Conservation (phyloP, 768 basidiomycete species). For the Boletus rubropictus region DNA sequence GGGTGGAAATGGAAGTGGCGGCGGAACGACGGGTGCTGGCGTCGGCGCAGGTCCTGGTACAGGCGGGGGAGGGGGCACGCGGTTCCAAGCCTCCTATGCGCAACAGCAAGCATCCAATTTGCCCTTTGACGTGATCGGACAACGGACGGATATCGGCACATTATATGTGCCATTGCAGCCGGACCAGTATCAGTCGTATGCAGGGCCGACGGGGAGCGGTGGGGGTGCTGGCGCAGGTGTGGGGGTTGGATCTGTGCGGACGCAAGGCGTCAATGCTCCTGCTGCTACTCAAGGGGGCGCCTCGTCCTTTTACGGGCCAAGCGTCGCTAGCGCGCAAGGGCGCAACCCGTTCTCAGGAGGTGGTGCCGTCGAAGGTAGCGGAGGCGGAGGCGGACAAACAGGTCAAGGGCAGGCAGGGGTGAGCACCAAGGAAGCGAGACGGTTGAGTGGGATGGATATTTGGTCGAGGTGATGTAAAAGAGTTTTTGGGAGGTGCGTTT, state of each 20-base stretch:
- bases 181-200: slow-evolving; percentile 64
- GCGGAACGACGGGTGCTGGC: background rate
- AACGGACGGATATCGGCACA: slow-evolving; percentile 58
- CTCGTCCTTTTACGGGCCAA: slow-evolving; percentile 62
- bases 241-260: slow-evolving; percentile 27
- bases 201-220: slow-evolving; percentile 29
- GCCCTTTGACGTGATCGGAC: slow-evolving; percentile 57
- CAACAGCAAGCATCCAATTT: slow-evolving; percentile 37
- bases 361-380: slow-evolving; percentile 26
- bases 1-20: background rate
- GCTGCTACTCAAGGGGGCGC: slow-evolving; percentile 21
- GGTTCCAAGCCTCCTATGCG: slow-evolving; percentile 55
- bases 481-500: background rate
- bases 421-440: slow-evolving; percentile 50
- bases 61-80: slow-evolving; percentile 29
- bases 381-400: slow-evolving; percentile 26
- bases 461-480: slow-evolving; percentile 59
- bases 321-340: slow-evolving; percentile 45
- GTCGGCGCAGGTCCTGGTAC: background rate
- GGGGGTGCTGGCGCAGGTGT: slow-evolving; percentile 12
- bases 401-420: slow-evolving; percentile 27
- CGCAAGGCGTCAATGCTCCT: slow-evolving; percentile 37
- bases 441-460: slow-evolving; percentile 61
- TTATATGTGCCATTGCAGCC: slow-evolving; percentile 82
- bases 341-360: slow-evolving; percentile 34